Evolutionary conservation across 2,329 filamentous ascomycete species (phyloP).

Genomic region (Aureobasidium sp.): DNA sequence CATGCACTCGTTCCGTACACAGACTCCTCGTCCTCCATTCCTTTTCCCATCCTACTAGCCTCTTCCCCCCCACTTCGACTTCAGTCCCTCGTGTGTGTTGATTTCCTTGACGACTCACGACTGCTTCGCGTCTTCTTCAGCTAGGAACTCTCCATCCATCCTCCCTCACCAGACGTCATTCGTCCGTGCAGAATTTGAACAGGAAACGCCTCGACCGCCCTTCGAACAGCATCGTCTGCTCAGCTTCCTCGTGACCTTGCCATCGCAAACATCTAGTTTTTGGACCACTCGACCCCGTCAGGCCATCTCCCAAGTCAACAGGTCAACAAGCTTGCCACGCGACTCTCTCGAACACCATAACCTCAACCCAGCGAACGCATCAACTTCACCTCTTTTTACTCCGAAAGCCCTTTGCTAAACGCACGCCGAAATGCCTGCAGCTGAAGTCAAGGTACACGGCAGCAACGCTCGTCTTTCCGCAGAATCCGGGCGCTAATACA

Average conservation of each 20-base stretch:
- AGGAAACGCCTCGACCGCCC: conserved; percentile 5
- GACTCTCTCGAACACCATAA: neutral
- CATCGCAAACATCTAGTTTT: neutral
- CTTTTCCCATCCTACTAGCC: neutral
- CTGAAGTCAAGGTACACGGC: conserved; percentile 13
- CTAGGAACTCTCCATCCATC: neutral
- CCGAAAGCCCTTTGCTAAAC: neutral
- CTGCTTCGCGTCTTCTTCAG: neutral
- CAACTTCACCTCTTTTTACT: neutral
- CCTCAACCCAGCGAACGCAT: neutral
- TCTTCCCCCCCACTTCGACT: neutral
- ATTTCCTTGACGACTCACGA: neutral
- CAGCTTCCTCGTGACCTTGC: conserved; percentile 3
- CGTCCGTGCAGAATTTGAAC: conserved; percentile 6
- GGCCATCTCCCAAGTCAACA: neutral
- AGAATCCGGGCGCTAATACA: neutral
- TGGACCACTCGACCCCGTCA: neutral
- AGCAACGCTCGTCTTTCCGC: neutral
- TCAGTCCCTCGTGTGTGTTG: neutral
- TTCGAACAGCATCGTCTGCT: conserved; percentile 1
- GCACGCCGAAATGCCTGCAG: conserved; percentile 4
- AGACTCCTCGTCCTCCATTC: neutral
- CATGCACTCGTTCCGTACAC: neutral
- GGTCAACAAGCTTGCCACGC: neutral
- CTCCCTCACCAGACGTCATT: neutral